Percentiles rank a stretch among this genome's conserved stretches.
phyloP scores from a whole-genome alignment of 1,139 yeast species.

The Diutina sp. region DNA sequence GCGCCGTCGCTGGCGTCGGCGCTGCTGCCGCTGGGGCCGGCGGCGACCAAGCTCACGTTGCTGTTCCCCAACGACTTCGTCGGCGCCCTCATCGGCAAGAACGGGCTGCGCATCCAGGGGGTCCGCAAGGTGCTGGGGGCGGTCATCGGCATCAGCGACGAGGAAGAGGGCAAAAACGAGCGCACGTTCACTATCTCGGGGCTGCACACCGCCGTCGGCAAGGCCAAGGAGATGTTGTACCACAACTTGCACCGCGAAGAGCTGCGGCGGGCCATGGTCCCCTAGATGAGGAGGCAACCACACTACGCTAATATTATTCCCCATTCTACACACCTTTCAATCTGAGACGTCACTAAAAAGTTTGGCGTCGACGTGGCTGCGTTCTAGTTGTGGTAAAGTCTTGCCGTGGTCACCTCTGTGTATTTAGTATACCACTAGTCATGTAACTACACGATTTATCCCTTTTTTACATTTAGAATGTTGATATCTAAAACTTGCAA shows the following conservation, averaged over 20 bases:
- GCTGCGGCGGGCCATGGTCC: slow-evolving; percentile 36
- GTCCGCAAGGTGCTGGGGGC: slow-evolving; percentile 76
- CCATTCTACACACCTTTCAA: neutral
- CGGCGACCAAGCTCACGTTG: slow-evolving; percentile 4
- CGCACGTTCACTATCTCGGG: slow-evolving; percentile 70
- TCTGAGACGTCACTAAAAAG: neutral
- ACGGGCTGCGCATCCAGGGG: slow-evolving; percentile 79
- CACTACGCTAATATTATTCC: neutral
- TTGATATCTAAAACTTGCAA: slow-evolving; percentile 22
- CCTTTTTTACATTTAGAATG: neutral
- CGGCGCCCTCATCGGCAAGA: slow-evolving; percentile 84
- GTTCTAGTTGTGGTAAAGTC: neutral
- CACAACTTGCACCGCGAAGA: slow-evolving; percentile 72
- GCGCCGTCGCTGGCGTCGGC: slow-evolving; percentile 10
- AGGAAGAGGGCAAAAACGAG: slow-evolving; percentile 50
- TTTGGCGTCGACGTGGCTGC: neutral
- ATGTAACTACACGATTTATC: neutral
- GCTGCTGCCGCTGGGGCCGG: neutral
- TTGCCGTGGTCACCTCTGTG: neutral
- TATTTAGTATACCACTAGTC: neutral
- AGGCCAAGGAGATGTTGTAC: slow-evolving; percentile 54
- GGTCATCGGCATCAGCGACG: slow-evolving; percentile 65
- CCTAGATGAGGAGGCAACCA: neutral
- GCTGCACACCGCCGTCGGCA: slow-evolving; percentile 47
- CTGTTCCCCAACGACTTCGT: slow-evolving; percentile 71